Evolutionary conservation across 257 asterid species (phyloP), one percentile per base, ranked within the genome.

Genomic region (Parsonsia alboflavescens): DNA sequence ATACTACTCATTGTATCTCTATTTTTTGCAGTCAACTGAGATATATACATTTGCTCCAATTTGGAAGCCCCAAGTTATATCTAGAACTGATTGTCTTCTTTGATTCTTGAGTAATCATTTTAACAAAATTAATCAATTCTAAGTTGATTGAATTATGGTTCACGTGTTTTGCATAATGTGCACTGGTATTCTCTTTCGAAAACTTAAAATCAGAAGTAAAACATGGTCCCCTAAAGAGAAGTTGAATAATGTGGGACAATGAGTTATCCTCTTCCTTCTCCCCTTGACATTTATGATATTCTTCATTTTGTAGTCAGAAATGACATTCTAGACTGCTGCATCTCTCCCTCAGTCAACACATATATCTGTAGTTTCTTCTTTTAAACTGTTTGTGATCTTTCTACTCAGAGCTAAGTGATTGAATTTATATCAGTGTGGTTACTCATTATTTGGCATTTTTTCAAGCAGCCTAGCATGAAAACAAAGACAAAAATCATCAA

Each of bases 381-480:
- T 44, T 22, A 6, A 9, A 56, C 42, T 72, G 42, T 45, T 42
- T 24, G 22, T 46, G 3, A 30, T 33, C 33, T 4, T 58, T 41
- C 21, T 42, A 56, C 19, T 2, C 49, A 28, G 44, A 57, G 36
- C 58, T 49, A 71, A 59, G 64, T 28, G 52, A 77, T 76, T 36
- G 45, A 49, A 65, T 44, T 56, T 28, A 49, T 16, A 39, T 63
- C 28, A 13, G 56, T 57, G 42, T 24, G 17, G n/a, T 59, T 65
- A 39, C 26, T 63, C 50, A 59, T 59, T 39, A 77, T 81, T 44
- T 71, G 58, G 66, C 33, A 26, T 76, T 72, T 62, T 69, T 75
- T 74, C 69, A 69, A 77, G 56, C 89, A 89, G 96, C 86, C 84
- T 56, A 68, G 82, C 68, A 77, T 73, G 79, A 82, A 75, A 76